These are phyloP conservation scores for Amaranthus hypochondriacus DNA, from an alignment of 148 eudicot genomes.

Conservation along the genomic window DNA sequence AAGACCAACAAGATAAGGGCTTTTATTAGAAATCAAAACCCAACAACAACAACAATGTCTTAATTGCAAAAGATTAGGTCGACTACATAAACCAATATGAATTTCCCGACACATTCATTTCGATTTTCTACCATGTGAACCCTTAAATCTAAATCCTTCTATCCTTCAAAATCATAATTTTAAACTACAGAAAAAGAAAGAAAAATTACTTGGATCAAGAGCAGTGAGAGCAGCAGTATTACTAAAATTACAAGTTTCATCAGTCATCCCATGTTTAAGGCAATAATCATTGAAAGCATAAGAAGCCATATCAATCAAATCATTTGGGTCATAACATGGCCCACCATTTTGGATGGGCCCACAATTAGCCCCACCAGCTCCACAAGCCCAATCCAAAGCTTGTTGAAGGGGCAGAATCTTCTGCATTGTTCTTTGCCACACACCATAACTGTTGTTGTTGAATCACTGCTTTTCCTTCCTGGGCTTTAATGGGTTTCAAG, in stretches of 20 bases:
- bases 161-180: no score
- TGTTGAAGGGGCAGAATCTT: constrained; percentile 55
- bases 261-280: constrained; percentile 55
- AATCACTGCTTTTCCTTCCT: constrained; percentile 23
- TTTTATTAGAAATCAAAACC: background rate
- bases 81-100: no score
- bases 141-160: no score
- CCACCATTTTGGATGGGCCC: constrained; percentile 75
- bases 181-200: background rate
- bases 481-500: constrained; percentile 17
- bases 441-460: constrained; percentile 70
- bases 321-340: constrained; percentile 64
- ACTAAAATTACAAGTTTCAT: constrained; percentile 58
- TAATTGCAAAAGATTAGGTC: no score
- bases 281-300: constrained; percentile 81
- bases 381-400: constrained; percentile 88
- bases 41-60: background rate
- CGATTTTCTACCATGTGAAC: no score
- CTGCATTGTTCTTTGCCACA: constrained; percentile 96
- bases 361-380: constrained; percentile 67
- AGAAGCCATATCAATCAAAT: constrained; percentile 64
- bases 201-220: constrained; percentile 61
- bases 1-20: background rate
- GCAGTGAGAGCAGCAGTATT: constrained; percentile 70
- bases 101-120: no score